These are phyloP conservation scores for Neurospora sp. DNA, from an alignment of 495 filamentous ascomycete species.

Conservation along the genomic window DNA sequence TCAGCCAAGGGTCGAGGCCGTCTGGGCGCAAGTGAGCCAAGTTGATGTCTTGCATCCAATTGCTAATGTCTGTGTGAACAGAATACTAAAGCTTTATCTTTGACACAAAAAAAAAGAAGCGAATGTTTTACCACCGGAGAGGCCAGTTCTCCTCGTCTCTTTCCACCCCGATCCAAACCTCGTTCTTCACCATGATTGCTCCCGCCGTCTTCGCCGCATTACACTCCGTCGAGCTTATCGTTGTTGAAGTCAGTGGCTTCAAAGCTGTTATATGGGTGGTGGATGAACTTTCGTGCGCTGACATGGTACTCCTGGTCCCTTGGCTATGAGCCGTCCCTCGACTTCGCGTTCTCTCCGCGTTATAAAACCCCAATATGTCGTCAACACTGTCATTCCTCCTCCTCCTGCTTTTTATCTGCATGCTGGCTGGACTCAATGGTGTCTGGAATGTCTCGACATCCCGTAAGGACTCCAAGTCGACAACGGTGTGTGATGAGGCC, in stretches of 20 bases:
- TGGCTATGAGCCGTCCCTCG: neutral
- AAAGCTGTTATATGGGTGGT: neutral
- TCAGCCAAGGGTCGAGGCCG: neutral
- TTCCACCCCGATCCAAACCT: slow-evolving; percentile 14
- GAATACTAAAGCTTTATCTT: neutral
- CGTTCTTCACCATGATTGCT: slow-evolving; percentile 23
- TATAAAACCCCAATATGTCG: slow-evolving; percentile 23
- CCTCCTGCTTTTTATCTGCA: slow-evolving; percentile 7
- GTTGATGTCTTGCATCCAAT: neutral
- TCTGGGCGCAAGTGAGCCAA: neutral
- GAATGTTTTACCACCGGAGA: neutral
- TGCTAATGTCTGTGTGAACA: neutral
- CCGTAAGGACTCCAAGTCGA: slow-evolving; percentile 3
- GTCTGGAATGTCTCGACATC: slow-evolving; percentile 2
- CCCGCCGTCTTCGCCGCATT: neutral
- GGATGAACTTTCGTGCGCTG: neutral
- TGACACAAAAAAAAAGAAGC: neutral
- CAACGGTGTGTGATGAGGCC: slow-evolving; percentile 15
- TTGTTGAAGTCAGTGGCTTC: neutral
- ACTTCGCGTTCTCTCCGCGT: slow-evolving; percentile 14
- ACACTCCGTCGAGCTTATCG: neutral
- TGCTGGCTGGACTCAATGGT: slow-evolving; percentile 6
- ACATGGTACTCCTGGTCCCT: neutral
- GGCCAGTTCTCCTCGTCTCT: slow-evolving; percentile 18
- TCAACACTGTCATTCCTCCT: slow-evolving; percentile 20